Evolutionary conservation across 305 asterid species (phyloP).

Genomic region (Fraxinus baroniana): DNA sequence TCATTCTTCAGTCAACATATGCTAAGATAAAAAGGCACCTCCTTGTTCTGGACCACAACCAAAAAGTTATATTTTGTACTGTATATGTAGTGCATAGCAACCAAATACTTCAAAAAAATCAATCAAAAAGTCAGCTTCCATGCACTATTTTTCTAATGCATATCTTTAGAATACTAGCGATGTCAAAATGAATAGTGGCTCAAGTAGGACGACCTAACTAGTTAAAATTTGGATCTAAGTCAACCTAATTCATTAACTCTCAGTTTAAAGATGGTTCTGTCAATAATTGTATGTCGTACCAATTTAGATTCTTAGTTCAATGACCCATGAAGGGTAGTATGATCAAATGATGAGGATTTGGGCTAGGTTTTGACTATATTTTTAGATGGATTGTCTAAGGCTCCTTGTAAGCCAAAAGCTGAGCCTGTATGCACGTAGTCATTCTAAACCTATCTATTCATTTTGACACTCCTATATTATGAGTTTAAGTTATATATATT

Average conservation of each 20-base stretch:
- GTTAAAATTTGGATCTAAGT: not conserved
- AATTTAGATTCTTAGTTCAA: not conserved
- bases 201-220: not conserved
- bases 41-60: not conserved
- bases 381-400: not conserved
- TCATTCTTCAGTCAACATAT: conserved; percentile 25
- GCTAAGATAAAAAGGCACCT: not conserved
- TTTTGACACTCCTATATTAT: not conserved
- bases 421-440: not conserved
- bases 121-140: conserved; percentile 6
- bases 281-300: too few relatives aligned
- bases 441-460: not conserved
- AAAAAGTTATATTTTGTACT: not conserved
- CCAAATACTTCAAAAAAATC: conserved; percentile 10
- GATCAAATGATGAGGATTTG: not conserved
- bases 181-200: not conserved
- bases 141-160: not conserved
- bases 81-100: conserved; percentile 11
- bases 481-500: not conserved
- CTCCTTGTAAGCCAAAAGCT: not conserved
- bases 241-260: too few relatives aligned
- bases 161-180: too few relatives aligned
- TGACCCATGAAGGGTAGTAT: not conserved
- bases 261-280: not conserved
- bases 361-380: not conserved